Evolutionary conservation across 2,329 filamentous ascomycete species (phyloP), one percentile per base, ranked within the genome.

Genomic region (Fusarium compactum): DNA sequence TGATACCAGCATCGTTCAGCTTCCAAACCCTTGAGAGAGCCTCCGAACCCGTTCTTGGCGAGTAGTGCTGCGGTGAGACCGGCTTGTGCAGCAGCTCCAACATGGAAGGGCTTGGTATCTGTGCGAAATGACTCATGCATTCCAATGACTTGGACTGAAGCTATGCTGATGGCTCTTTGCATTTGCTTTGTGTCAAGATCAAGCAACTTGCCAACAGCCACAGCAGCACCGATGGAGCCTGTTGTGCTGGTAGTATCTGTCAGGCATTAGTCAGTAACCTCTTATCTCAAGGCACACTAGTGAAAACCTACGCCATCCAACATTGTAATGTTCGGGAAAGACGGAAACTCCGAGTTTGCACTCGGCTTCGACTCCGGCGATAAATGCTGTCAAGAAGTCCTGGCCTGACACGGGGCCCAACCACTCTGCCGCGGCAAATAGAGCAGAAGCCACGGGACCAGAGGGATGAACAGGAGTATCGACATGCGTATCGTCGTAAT

Each of bases 391-490:
- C 8, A 60, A 25, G 16, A 60, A 57, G 1, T 57, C 51, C 6
- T 57, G 7, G 10, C 57, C 57, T 8, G 40, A 27, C 0, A 60
- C 51, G 12, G 48, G 47, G 3, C 29, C 57, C 14, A 60, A 30
- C 50, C 57, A 57, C 24, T 57, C 41, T 3, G 30, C 41, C 15
- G 57, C 6, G 14, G 57, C 40, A 14, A 60, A 60, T 18, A 60
- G 20, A 46, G 57, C 51, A 16, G 57, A 60, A 10, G 32, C 32
- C 6, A 60, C 57, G 30, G 57, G 57, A 6, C 51, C 51, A 4
- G 50, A 57, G 11, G 51, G 57, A 18, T 57, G 57, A 15, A 60
- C 53, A 12, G 57, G 57, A 9, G 53, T 57, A 14, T 57, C 57
- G 5, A 55, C n/a, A 16, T 57, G 51, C 7, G 57, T 60, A 15